Evolutionary conservation across 345 rosid species (phyloP), one percentile per base, ranked within the genome.

Genomic region (Populus alba): DNA sequence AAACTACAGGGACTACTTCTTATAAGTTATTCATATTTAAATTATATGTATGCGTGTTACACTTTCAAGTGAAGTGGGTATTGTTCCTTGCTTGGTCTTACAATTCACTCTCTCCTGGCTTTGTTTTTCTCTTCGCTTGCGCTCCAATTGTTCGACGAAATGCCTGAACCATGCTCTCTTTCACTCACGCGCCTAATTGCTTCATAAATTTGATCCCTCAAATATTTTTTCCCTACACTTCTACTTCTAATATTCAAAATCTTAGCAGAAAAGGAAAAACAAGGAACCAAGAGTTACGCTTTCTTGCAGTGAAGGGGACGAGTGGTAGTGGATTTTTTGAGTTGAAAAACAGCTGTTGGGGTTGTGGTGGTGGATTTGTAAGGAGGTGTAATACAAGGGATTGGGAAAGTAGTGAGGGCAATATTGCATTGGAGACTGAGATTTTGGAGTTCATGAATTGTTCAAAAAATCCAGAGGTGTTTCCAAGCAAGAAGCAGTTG

Each of bases 161-260:
- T 95, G 99, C 99, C 89, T 87, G 91, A 91, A 83, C 86, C 81
- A 95, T 95, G 99, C 87, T 82, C 51, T 84, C 92, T 81, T 85
- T 80, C 72, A 62, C 88, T 74, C 43, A 76, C 63, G 53, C 77
- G 41, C 82, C 79, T 17, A 49, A 25, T 66, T 81, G 82, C 75
- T 68, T 78, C 70, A 71, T 83, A 20, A 82, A 81, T 82, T 78
- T 84, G 63, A 76, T 72, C 43, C 70, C 84, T 78, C 79, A 49
- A 68, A 27, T 73, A 38, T 68, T 74, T 72, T 71, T 74, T 27
- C n/a, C 49, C 43, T 78, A 82, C 62, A 72, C 77, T 29, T 38
- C 53, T 69, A 23, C 13, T n/a, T 59, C 65, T 59, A 59, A 59
- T 59, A 23, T 12, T 59, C 65, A 59, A 0, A 71, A 37, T 29